Evolutionary conservation across 768 basidiomycete genomes (phyloP), one percentile per base, ranked within the genome.

Genomic region (Solioccasus polychromus): DNA sequence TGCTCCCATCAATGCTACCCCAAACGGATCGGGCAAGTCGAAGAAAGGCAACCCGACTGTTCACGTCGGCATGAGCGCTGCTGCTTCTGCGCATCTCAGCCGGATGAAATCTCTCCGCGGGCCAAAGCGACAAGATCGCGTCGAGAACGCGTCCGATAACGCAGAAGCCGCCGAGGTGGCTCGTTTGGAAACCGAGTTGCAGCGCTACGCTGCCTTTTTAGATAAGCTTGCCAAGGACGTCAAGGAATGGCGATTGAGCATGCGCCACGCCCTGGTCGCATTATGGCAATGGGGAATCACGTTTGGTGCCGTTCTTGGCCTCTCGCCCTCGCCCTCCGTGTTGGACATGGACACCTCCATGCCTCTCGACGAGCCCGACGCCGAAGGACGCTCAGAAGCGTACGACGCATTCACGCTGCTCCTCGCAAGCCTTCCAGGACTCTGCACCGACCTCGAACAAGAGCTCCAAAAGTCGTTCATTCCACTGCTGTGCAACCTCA

Each of bases 321-420:
- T 88, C 47, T 68, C 74, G 10, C 51, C 70, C 14, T 72, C 74
- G 41, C 52, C 67, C 14, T 72, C 74, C 41, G 51, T 66, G 20
- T 57, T 63, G 20, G 39, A 48, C 1, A 26, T 59, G 2, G 52
- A 61, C 19, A 4, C 11, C 5, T 3, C 51, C 26, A 47, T 29
- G 32, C 24, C 47, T 9, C 8, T 2, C 22, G 47, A 55, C 14
- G 58, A 63, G 3, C 32, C 48, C 17, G 58, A 61, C 5, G 44
- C 47, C 17, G 63, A 67, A 8, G 49, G 52, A 10, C 63, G 63
- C 20, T 72, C 71, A 29, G 85, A 87, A 60, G 83, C 85, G 1
- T 88, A 85, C 54, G 79, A 85, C 47, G 83, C 86, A 9, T 87
- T 89, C 59, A 62, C 84, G 17, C 60, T 68, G 8, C 72, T 84